Evolutionary conservation across 352 stramenopile species (phyloP), one percentile per base, ranked within the genome.

Genomic region (Phytophthora hybrid): DNA sequence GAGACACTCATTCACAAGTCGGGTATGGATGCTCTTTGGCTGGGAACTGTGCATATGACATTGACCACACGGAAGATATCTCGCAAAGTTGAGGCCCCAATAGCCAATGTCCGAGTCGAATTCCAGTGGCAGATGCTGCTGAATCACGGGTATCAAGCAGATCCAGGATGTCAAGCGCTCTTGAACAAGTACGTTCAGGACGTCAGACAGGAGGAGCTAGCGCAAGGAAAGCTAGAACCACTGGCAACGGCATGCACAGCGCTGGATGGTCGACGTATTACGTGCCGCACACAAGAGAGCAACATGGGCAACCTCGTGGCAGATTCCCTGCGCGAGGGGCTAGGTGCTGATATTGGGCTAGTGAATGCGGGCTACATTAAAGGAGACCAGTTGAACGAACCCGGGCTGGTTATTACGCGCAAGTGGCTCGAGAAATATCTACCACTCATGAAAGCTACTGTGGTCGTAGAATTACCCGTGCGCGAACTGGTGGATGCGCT

Each of bases 311-410:
- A 96, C 69, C 67, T 97, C 16, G 65, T 96, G 5, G 79, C 91
- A 7, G 89, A 97, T 71, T 80, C 88, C 29, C 71, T 97, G 47
- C 82, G 82, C 7, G 65, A 82, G 62, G 73, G 87, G 47, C 74
- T 97, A 44, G 41, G 69, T 7, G 67, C 78, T 18, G 81, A 93
- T 37, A 65, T 94, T 29, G 89, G 79, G 4, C 70, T 96, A 29
- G 71, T 97, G 63, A 92, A 96, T 63, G 91, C 85, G n/a, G 88
- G 83, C 1, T 89, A 91, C 56, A 93, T 97, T 63, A 90, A 94
- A 70, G 90, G 88, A 29, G 90, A 97, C 57, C 16, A 60, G 21
- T 59, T 91, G 10, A 86, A 94, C 65, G 52, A 74, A 32, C 69
- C 84, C 1, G 84, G 84, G 8, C 73, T 87, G 46, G 60, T 73